Base-by-base conservation (phyloP, 768 basidiomycete species). In the Mycena venus region DNA sequence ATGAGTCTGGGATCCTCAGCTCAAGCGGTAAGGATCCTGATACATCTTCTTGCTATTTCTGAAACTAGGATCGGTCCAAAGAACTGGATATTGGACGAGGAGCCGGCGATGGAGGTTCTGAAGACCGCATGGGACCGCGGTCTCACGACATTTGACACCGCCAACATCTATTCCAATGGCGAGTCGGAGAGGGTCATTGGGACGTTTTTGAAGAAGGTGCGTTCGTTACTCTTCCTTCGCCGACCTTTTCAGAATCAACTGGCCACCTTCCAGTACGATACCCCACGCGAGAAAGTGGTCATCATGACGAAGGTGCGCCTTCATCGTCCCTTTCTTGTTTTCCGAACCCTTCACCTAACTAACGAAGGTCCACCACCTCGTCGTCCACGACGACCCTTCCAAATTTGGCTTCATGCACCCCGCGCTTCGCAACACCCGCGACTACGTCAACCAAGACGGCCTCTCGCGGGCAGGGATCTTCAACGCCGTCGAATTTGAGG, bases 51-150 rank as follows among this genome's bases (percentile, higher is more conserved):
- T n/a, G n/a, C n/a, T n/a, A n/a, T n/a, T n/a, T n/a, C n/a, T n/a
- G n/a, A n/a, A n/a, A n/a, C n/a, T n/a, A n/a, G n/a, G n/a, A 15
- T 36, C 12, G 36, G 4, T 47, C 84, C 82, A 78, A 78, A 88
- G 75, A 78, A 80, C 5, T 91, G 90, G 91, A 85, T 91, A 10
- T 74, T 89, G 27, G 85, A 84, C 3, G 88, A 90, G 71, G 87
- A 88, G 63, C 82, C 86, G 62, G 82, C 84, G 0, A 63, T 88
- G 14, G 77, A 85, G 64, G 86, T 90, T 66, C 84, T 91, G 38
- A 87, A 87, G 76, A 80, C 82, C 5, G 91, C 90, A 64, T 90
- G 80, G 82, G 81, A 81, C 25, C 38, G 63, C 21, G 86, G 86
- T 2, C 82, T 86, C 74, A 83, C 81, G 60, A 84, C 84, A 5